phyloP scores from a whole-genome alignment of 1,284 basidiomycete genomes.

The Irpex rosettiformis region DNA sequence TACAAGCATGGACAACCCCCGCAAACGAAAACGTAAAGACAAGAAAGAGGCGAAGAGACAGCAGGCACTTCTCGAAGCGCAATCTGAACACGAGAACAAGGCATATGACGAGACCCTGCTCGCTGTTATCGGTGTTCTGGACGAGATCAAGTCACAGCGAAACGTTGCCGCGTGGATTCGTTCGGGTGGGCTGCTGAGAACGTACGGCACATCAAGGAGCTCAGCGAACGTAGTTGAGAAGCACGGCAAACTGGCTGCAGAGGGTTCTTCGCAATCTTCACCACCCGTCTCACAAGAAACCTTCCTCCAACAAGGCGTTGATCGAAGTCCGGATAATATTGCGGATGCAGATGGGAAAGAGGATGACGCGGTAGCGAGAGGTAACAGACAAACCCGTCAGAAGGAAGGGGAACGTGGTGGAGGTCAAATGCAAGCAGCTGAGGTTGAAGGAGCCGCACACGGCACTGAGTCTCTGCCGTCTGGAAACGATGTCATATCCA shows the following conservation, averaged over 20 bases:
- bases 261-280: not conserved
- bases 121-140: conserved; percentile 71
- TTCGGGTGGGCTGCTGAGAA: conserved; percentile 47
- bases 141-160: conserved; percentile 51
- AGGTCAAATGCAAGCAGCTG: not conserved
- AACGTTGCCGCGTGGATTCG: conserved; percentile 72
- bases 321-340: too few species aligned
- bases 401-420: not conserved
- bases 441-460: not conserved
- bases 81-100: conserved; percentile 3
- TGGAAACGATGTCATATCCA: conserved; percentile 4
- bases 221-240: not conserved
- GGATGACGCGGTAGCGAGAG: not conserved
- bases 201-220: not conserved
- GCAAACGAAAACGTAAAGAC: conserved; percentile 21
- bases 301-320: too few species aligned
- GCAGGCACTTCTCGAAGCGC: not conserved
- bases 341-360: not conserved
- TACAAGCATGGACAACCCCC: conserved; percentile 4
- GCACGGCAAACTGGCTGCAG: not conserved
- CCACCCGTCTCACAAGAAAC: too few species aligned
- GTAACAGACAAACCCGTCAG: not conserved
- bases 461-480: not conserved
- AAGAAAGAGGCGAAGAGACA: conserved; percentile 21
- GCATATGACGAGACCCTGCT: conserved; percentile 58